A percentile compares a stretch with the other conserved stretches of the same genome.
phyloP scores from a whole-genome alignment of 495 filamentous ascomycete genomes.

The Schizothecium vesticola region DNA sequence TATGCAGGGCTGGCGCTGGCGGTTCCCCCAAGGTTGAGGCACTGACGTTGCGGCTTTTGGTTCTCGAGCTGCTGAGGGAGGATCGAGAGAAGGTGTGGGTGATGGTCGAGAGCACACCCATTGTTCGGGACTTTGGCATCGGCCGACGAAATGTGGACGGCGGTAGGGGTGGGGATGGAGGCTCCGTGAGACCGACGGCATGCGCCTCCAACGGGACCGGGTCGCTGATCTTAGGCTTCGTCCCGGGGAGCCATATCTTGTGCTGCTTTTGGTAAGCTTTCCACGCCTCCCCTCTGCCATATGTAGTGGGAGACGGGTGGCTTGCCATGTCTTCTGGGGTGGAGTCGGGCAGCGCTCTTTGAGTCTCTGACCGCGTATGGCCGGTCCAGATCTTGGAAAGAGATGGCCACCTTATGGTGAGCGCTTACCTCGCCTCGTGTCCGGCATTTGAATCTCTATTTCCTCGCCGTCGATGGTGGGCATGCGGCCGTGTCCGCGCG shows the following conservation, averaged over 20 bases:
- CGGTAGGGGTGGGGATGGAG: not conserved
- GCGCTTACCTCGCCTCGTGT: not conserved
- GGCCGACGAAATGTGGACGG: constrained; percentile 8
- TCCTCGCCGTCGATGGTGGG: not conserved
- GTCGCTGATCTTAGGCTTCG: constrained; percentile 1
- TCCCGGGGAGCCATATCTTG: not conserved
- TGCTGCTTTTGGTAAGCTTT: not conserved
- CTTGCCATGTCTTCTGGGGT: not conserved
- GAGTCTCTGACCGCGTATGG: not conserved
- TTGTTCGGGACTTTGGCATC: constrained; percentile 34
- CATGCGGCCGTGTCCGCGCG: not conserved
- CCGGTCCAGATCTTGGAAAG: not conserved
- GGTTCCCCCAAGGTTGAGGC: not conserved
- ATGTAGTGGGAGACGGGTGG: not conserved
- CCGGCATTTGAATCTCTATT: not conserved
- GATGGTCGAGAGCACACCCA: constrained; percentile 35
- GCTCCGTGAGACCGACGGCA: not conserved
- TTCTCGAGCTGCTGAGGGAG: constrained; percentile 19
- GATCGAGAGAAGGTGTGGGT: constrained; percentile 34
- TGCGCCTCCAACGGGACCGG: not conserved
- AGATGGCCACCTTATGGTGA: not conserved
- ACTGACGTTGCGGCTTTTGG: constrained; percentile 21
- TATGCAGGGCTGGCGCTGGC: not conserved
- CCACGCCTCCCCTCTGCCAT: constrained; percentile 2
- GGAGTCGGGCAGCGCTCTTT: not conserved